Conservation (phyloP, 176 grass and related monocot genomes). For the Tillandsia fasciculata region DNA sequence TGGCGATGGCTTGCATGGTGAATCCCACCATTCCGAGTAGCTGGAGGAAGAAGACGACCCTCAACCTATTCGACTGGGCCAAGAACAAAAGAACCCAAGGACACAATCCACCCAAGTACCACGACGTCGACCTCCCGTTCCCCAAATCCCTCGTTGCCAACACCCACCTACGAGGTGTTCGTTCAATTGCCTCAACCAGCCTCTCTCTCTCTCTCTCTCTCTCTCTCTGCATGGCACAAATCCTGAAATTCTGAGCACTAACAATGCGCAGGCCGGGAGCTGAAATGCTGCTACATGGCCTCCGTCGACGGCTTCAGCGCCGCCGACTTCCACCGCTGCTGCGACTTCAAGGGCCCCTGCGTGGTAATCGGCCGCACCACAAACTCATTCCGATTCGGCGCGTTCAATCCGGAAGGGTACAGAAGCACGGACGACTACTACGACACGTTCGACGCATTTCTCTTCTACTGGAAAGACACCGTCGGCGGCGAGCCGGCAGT, state of each 20-base stretch:
- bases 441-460: constrained; percentile 76
- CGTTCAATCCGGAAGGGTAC: constrained; percentile 85
- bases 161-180: constrained; percentile 56
- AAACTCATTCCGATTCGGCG: constrained; percentile 44
- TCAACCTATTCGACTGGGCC: constrained; percentile 61
- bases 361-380: constrained; percentile 50
- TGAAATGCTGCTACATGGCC: constrained; percentile 77
- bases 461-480: constrained; percentile 61
- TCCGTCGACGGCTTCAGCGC: constrained; percentile 68
- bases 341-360: constrained; percentile 92
- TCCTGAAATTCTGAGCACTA: neutral
- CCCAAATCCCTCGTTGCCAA: constrained; percentile 48
- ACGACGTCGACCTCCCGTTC: constrained; percentile 55
- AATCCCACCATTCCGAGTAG: constrained; percentile 17
- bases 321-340: constrained; percentile 55
- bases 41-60: constrained; percentile 24
- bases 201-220: neutral
- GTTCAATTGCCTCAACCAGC: neutral
- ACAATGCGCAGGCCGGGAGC: constrained; percentile 42
- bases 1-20: constrained; percentile 20
- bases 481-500: constrained; percentile 14
- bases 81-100: constrained; percentile 29
- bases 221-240: neutral
- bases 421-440: constrained; percentile 94
- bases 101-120: constrained; percentile 35